phyloP scores from a whole-genome alignment of 1,284 basidiomycete species.

The Leucocoprinus gongylophorus region DNA sequence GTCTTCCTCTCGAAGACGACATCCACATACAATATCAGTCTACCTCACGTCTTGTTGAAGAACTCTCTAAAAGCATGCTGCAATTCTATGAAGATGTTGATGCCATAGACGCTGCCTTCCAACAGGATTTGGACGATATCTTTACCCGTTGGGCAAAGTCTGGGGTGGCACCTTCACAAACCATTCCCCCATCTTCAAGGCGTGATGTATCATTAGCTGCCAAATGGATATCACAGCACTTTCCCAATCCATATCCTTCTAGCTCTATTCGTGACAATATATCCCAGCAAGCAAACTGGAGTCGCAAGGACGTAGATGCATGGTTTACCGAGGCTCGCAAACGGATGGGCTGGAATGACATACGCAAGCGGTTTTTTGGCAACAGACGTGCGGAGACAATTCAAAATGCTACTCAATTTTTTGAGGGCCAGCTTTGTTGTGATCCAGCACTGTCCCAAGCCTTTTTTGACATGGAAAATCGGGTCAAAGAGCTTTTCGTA shows the following conservation, averaged over 20 bases:
- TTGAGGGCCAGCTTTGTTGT: constrained; percentile 13
- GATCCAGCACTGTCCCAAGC: not conserved
- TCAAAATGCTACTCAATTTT: constrained; percentile 35
- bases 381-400: constrained; percentile 33
- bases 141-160: no score
- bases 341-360: constrained; percentile 46
- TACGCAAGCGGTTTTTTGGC: constrained; percentile 33
- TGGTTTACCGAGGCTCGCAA: constrained; percentile 49
- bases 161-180: no score
- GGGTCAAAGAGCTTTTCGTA: no score
- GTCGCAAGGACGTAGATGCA: constrained; percentile 31
- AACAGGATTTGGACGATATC: no score
- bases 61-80: no score
- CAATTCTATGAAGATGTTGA: no score
- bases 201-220: constrained; percentile 24
- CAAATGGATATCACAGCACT: constrained; percentile 39
- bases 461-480: not conserved
- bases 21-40: no score
- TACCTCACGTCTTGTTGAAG: no score
- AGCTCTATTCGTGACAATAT: constrained; percentile 25
- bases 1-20: no score
- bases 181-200: no score
- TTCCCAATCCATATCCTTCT: constrained; percentile 46
- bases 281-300: constrained; percentile 17
- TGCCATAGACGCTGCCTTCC: no score